Base-by-base conservation (phyloP, 331 rosid species). In the Pyracantha coccinea region DNA sequence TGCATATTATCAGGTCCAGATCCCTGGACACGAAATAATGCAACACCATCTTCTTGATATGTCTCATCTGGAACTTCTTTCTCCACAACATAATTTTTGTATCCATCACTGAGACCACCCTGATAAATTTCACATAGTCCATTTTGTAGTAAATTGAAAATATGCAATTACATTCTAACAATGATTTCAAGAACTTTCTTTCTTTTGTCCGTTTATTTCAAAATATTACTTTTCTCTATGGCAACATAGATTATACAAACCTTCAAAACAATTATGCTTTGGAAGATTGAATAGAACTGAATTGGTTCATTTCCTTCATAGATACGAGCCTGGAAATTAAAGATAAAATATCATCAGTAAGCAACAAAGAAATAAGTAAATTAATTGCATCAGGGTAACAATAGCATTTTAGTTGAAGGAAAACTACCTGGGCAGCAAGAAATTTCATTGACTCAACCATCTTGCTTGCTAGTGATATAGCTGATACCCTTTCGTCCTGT, bases 1-100 rank as follows among this genome's bases (percentile, higher is more conserved):
- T 95, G 99, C 99, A 95, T 95, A 84, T 89, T 95, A 25, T 95
- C 98, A 11, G 99, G 92, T 66, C 98, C 99, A 52, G 92, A 68
- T 76, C 99, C 99, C 79, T 95, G 99, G 76, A 95, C 88, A 78
- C 99, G 93, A 79, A 95, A 95, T 75, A 92, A 82, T 55, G 99
- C 99, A 75, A 92, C 73, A 60, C 94, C 90, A 53, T 90, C 97
- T 76, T 84, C 98, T 57, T 73, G 85, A 75, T 92, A 95, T 64
- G 99, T 95, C 72, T 85, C 92, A 75, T 92, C 99, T 32, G 91
- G 88, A 75, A 88, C 83, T 84, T 66, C 97, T 75, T 82, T 89
- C 86, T 89, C 94, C 7, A 27, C 85, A 73, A 88, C 70, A 77
- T 77, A 76, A 62, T 76, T 88, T 84, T 90, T 90, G 86, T 92